Base-by-base conservation (phyloP, 768 basidiomycete species). In the Cystofilobasidium ferigula region DNA sequence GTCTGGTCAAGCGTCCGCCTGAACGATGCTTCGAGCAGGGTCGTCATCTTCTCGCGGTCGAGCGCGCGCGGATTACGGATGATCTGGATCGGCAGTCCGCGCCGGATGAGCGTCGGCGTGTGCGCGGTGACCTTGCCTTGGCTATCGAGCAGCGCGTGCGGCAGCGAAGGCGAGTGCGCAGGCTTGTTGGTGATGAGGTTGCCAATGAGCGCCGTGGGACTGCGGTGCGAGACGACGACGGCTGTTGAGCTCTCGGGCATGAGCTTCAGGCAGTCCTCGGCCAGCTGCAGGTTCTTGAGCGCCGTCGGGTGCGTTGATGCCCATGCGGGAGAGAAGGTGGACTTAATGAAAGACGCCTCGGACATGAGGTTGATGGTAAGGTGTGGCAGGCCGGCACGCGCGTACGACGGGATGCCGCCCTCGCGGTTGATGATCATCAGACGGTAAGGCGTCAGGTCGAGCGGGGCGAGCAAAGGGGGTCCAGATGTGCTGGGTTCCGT, bases 141-240 rank as follows among this genome's bases (percentile, higher is more conserved):
- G 24, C 69, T 70, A 71, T 86, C 86, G 58, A 88, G 81, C 22
- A 97, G 80, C 8, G 94, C 89, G 71, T 95, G 91, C 53, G 95
- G 93, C 38, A 99, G 81, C 71, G 90, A 93, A 3, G 93, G 94
- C 71, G 89, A 93, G 67, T 94, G 85, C 10, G 90, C 91, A 3
- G 95, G 95, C 73, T 92, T 94, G 76, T 99, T 99, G 36, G 94
- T 99, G 73, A 99, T 93, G 32, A 99, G 82, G 77, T 98, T 98
- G 54, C 84, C 94, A 71, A 99, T 98, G 69, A 99, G 83, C 2
- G 89, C 89, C 68, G 89, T 89, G 0, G 92, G 88, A 1, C 92
- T 94, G 58, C 92, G 89, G 78, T 99, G 95, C 18, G 91, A 94
- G 57, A 98, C 95, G 85, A 99, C 88, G 70, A 98, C 81, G 16